Percentiles rank a stretch among this genome's conserved stretches.
These are phyloP conservation scores for Areca catechu DNA, from an alignment of 176 grass and related monocot genomes.

Conservation along the genomic window DNA sequence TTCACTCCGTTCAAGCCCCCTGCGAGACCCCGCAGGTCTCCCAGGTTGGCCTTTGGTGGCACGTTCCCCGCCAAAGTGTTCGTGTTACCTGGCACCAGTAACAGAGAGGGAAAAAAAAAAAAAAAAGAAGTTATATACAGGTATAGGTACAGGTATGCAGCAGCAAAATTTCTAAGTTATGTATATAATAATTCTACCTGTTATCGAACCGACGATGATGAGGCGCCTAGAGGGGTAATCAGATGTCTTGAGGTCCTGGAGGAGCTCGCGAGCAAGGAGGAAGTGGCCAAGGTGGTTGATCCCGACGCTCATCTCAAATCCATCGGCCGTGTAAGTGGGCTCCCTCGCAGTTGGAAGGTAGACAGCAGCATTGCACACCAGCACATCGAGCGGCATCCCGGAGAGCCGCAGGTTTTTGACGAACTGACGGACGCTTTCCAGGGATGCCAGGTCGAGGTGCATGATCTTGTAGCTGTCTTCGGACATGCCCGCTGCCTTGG, in stretches of 20 bases:
- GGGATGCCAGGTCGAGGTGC: constrained; percentile 87
- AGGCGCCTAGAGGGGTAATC: constrained; percentile 84
- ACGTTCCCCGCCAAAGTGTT: constrained; percentile 84
- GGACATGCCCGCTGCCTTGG: constrained; percentile 76
- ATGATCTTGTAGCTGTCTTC: constrained; percentile 68
- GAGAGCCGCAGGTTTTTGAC: constrained; percentile 41
- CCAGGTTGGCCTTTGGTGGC: constrained; percentile 94
- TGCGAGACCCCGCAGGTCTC: constrained; percentile 73
- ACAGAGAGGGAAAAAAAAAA: too few relatives aligned
- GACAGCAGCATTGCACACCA: constrained; percentile 94
- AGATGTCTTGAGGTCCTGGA: constrained; percentile 50
- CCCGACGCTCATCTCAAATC: constrained; percentile 95
- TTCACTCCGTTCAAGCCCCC: constrained; percentile 53
- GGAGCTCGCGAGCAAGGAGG: constrained; percentile 76
- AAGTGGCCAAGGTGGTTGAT: constrained; percentile 97
- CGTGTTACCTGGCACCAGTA: constrained; percentile 93
- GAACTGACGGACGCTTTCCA: constrained; percentile 92
- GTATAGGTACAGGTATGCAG: too few relatives aligned
- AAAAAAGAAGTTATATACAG: too few relatives aligned
- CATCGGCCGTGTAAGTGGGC: constrained; percentile 78
- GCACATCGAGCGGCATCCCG: constrained; percentile 67
- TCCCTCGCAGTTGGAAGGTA: constrained; percentile 90
- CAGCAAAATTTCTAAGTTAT: too few relatives aligned
- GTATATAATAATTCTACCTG: constrained; percentile 59
- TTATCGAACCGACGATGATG: constrained; percentile 98